Evolutionary conservation across 768 basidiomycete species (phyloP), one percentile per base, ranked within the genome.

Genomic region (Boletus tylopilopsis): DNA sequence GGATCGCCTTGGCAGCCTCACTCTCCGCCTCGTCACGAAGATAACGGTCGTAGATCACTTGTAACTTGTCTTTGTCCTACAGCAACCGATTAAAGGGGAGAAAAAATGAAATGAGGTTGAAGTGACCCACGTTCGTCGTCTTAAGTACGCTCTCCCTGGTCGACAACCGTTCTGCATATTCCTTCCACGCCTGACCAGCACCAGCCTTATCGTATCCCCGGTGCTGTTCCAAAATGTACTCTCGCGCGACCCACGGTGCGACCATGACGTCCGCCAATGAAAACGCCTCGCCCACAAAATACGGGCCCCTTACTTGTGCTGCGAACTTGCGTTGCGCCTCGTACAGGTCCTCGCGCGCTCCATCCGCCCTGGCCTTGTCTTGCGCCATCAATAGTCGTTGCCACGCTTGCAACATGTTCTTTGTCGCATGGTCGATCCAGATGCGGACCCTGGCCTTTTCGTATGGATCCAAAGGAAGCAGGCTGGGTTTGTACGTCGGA

Each of bases 371-470:
- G 29, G 72, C 72, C 12, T 59, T 45, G 1, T 67, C 73, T 53
- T 71, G 69, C 21, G 66, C 63, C 61, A 65, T 61, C 50, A 80
- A 45, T 34, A 80, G 67, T 18, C 80, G 76, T 54, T 79, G 73
- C 67, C 71, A 77, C 0, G 70, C 67, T 0, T 82, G 82, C 2
- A 83, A 50, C 59, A 82, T 68, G 38, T 64, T 64, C 70, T 83
- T 85, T 22, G 64, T 60, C 50, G 81, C 64, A 54, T 79, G 73
- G 60, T 84, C 80, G 39, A 82, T 66, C 79, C 79, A 80, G 51
- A 84, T 73, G 30, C 81, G 76, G 2, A 71, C 74, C 44, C 71
- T 63, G 0, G 79, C 81, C n/a, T 76, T 74, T 6, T 72, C 71
- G 45, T 68, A 70, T 2, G 83, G 76, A 52, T 84, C 78, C 5